Evolutionary conservation across 805 yeast species (phyloP).

Genomic region (Wickerhamomyces rabaulensis): DNA sequence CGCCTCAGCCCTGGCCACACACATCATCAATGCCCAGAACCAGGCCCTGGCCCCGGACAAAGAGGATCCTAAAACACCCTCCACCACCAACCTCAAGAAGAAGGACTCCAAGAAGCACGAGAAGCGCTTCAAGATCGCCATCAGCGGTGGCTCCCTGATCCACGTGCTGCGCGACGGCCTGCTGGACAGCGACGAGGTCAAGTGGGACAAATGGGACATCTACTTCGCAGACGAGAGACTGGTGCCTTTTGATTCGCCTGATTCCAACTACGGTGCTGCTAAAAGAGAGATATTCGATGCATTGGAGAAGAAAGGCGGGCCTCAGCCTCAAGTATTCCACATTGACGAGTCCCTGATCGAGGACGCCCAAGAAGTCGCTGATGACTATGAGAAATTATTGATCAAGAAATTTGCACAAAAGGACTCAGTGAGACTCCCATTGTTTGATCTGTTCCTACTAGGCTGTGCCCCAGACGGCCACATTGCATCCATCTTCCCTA

Average conservation of each 20-base stretch:
- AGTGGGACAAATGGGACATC: conserved; percentile 93
- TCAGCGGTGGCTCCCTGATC: conserved; percentile 90
- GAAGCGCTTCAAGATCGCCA: conserved; percentile 80
- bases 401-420: conserved; percentile 92
- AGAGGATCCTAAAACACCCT: not conserved
- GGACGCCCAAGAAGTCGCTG: conserved; percentile 92
- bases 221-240: conserved; percentile 95
- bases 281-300: conserved; percentile 75
- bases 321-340: conserved; percentile 68
- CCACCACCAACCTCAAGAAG: conserved; percentile 9
- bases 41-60: conserved; percentile 24
- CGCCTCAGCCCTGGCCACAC: conserved; percentile 96
- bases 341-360: conserved; percentile 70
- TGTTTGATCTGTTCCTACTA: conserved; percentile 83
- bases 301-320: conserved; percentile 29
- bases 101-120: conserved; percentile 32
- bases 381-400: conserved; percentile 79
- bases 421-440: conserved; percentile 92
- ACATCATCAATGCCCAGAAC: conserved; percentile 85
- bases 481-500: conserved; percentile 93
- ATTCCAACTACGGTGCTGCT: conserved; percentile 87
- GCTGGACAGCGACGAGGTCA: conserved; percentile 65
- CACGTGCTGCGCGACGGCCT: conserved; percentile 85
- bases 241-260: conserved; percentile 78
- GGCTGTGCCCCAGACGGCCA: conserved; percentile 99